Evolutionary conservation across 768 basidiomycete species (phyloP).

Genomic region (Hygrocybe punicea): DNA sequence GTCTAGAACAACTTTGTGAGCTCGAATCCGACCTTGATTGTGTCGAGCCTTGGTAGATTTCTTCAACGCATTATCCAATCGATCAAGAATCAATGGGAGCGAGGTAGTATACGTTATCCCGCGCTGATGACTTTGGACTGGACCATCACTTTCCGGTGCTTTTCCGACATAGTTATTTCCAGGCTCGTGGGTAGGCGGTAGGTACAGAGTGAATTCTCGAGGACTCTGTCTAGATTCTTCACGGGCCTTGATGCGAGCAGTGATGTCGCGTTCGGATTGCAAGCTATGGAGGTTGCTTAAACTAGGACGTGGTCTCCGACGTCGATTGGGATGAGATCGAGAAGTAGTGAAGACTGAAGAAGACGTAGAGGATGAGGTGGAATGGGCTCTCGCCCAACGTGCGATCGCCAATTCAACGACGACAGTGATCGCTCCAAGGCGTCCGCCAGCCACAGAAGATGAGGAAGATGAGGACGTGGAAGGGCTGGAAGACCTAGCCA

Average conservation of each 20-base stretch:
- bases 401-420: constrained; percentile 69
- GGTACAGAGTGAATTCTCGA: constrained; percentile 63
- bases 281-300: constrained; percentile 49
- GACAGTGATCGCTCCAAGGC: constrained; percentile 53
- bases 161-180: background rate
- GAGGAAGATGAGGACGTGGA: constrained; percentile 44
- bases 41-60: constrained; percentile 35
- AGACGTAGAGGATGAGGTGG: constrained; percentile 45
- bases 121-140: background rate
- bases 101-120: constrained; percentile 44
- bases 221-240: constrained; percentile 57
- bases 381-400: constrained; percentile 61
- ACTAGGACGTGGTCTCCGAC: constrained; percentile 47
- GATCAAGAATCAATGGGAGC: constrained; percentile 45
- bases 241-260: constrained; percentile 60
- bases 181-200: constrained; percentile 39
- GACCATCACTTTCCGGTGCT: background rate
- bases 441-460: constrained; percentile 37
- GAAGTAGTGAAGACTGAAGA: constrained; percentile 44
- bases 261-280: constrained; percentile 57
- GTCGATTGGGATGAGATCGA: constrained; percentile 40
- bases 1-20: constrained; percentile 9
- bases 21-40: constrained; percentile 23
- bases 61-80: constrained; percentile 49
- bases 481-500: constrained; percentile 28